phyloP scores from a whole-genome alignment of 2,329 filamentous ascomycete genomes.

The Dichotomopilus funicola region DNA sequence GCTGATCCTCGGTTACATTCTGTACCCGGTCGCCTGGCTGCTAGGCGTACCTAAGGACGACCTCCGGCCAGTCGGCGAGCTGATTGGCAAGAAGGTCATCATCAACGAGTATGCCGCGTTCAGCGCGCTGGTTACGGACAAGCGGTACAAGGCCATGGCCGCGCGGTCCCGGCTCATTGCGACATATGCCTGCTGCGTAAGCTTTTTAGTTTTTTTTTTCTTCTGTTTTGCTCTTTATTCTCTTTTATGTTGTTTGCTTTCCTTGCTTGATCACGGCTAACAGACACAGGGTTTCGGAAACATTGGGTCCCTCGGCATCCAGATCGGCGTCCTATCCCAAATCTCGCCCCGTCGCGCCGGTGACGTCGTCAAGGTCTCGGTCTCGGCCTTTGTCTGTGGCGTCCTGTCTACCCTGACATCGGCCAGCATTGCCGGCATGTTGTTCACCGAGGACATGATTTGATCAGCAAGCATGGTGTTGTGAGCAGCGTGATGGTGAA shows the following conservation, averaged over 20 bases:
- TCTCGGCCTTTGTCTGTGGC: constrained; percentile 72
- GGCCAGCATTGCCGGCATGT: constrained; percentile 69
- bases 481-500: too few species aligned
- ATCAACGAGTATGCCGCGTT: constrained; percentile 74
- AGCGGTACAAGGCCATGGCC: constrained; percentile 52
- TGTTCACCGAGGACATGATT: constrained; percentile 32
- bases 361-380: constrained; percentile 67
- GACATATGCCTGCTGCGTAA: constrained; percentile 71
- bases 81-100: constrained; percentile 78
- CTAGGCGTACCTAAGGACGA: constrained; percentile 64
- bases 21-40: constrained; percentile 74
- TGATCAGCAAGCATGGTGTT: neutral
- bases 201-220: constrained; percentile 68
- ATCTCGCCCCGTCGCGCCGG: constrained; percentile 67
- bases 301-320: constrained; percentile 79
- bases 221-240: constrained; percentile 49
- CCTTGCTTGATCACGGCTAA: too few species aligned
- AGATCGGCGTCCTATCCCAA: constrained; percentile 82
- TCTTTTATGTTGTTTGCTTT: constrained; percentile 23
- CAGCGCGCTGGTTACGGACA: constrained; percentile 41
- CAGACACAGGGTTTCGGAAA: constrained; percentile 61
- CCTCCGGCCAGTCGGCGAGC: constrained; percentile 64
- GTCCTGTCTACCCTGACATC: constrained; percentile 73
- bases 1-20: constrained; percentile 68
- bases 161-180: constrained; percentile 72